These are phyloP conservation scores for Protomyces inouyei DNA, from an alignment of 1,139 yeast genomes.

Conservation along the genomic window DNA sequence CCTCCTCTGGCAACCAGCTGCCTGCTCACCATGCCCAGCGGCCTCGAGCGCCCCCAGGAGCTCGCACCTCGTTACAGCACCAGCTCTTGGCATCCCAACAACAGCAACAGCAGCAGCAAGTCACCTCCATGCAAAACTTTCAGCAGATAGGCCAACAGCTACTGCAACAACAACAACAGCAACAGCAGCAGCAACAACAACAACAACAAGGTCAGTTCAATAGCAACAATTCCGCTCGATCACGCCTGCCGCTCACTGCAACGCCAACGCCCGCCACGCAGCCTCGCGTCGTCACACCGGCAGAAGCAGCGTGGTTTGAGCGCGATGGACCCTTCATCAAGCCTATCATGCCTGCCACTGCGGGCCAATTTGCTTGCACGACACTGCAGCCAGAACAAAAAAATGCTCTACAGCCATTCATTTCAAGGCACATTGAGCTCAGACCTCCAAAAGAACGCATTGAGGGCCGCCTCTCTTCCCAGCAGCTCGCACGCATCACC, in stretches of 20 bases:
- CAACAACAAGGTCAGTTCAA: not conserved
- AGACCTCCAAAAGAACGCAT: not conserved
- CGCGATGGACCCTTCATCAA: not conserved
- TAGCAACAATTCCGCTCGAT: not conserved
- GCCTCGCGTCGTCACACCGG: not conserved
- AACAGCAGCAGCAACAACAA: slow-evolving; percentile 18
- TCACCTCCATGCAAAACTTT: no score
- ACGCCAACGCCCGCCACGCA: slow-evolving; percentile 9
- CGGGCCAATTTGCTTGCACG: slow-evolving; percentile 12
- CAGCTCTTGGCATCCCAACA: not conserved
- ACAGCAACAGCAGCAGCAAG: slow-evolving; percentile 15
- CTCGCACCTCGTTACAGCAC: slow-evolving; percentile 4
- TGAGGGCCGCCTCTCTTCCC: slow-evolving; percentile 1
- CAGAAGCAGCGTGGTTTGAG: not conserved
- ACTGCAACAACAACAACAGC: slow-evolving; percentile 2
- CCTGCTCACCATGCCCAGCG: slow-evolving; percentile 1
- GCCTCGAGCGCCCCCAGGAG: slow-evolving; percentile 7
- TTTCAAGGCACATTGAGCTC: slow-evolving; percentile 7
- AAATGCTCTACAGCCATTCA: not conserved
- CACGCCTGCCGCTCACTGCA: slow-evolving; percentile 2
- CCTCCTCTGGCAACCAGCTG: not conserved
- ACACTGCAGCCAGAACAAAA: slow-evolving; percentile 5
- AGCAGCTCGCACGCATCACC: slow-evolving; percentile 47
- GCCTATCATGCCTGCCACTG: slow-evolving; percentile 11
- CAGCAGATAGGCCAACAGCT: not conserved